These are phyloP conservation scores for Microbotryum scabiosae DNA, from an alignment of 1,284 basidiomycete genomes.

Conservation along the genomic window DNA sequence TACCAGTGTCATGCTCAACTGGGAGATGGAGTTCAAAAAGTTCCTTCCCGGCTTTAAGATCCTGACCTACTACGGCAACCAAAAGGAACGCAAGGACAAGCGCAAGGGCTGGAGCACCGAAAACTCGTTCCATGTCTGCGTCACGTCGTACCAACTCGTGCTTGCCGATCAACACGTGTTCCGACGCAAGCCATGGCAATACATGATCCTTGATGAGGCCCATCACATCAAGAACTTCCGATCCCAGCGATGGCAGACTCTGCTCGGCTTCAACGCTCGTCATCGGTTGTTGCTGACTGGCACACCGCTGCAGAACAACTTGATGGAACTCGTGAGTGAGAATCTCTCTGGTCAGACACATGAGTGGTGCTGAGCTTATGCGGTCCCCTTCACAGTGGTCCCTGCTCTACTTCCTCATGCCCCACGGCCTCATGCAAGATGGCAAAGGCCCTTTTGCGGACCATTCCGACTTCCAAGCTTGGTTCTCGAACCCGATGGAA, in stretches of 20 bases:
- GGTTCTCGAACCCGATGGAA: conserved; percentile 84
- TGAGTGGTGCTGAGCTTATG: background rate
- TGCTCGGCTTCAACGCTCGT: conserved; percentile 88
- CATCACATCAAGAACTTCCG: conserved; percentile 99
- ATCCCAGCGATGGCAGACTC: conserved; percentile 87
- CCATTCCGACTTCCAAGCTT: conserved; percentile 87
- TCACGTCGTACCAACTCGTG: conserved; percentile 89
- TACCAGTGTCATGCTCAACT: conserved; percentile 89
- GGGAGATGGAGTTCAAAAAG: conserved; percentile 99
- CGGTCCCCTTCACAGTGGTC: conserved; percentile 53
- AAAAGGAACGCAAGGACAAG: conserved; percentile 85
- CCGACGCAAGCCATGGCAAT: conserved; percentile 91
- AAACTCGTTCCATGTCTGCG: conserved; percentile 88
- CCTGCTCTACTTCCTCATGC: conserved; percentile 90
- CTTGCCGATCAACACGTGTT: conserved; percentile 89
- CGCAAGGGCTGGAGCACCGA: conserved; percentile 91
- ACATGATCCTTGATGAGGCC: conserved; percentile 92
- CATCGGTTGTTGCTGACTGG: conserved; percentile 81
- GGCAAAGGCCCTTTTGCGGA: conserved; percentile 70
- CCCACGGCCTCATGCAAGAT: conserved; percentile 49
- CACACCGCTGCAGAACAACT: conserved; percentile 89
- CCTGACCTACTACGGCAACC: conserved; percentile 82
- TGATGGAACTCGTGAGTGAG: conserved; percentile 61
- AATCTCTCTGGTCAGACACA: background rate
- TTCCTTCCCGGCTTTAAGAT: conserved; percentile 90